These are phyloP conservation scores for Chlorella sorokiniana DNA, from an alignment of 139 green algal genomes.

Conservation along the genomic window DNA sequence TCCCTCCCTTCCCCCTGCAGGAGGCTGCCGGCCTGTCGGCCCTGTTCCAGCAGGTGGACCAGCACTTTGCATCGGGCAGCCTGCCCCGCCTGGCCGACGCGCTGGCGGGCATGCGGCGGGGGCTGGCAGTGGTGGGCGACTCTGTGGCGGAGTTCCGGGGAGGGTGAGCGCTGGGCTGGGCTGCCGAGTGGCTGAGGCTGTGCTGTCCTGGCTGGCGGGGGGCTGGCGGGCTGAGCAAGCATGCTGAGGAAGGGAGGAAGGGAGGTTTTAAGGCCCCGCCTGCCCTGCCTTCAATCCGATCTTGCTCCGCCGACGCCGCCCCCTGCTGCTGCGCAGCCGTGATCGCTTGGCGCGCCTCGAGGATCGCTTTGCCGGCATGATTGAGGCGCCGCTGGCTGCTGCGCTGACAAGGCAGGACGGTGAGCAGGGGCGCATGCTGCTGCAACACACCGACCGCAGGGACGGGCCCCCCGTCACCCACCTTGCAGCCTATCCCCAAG, in stretches of 20 bases:
- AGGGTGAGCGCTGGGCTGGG: constrained; percentile 18
- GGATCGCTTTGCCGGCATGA: constrained; percentile 74
- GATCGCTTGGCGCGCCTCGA: constrained; percentile 66
- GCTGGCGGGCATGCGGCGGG: constrained; percentile 79
- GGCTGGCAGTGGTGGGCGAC: constrained; percentile 65
- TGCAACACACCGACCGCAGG: no score
- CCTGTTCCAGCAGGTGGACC: constrained; percentile 81
- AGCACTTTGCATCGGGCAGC: constrained; percentile 76
- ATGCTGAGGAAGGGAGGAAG: background rate
- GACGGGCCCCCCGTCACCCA: no score
- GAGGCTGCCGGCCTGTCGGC: constrained; percentile 88
- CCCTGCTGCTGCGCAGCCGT: constrained; percentile 22
- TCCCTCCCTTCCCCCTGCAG: constrained; percentile 5
- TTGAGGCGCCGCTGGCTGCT: constrained; percentile 73
- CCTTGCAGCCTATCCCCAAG: no score
- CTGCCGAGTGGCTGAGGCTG: no score
- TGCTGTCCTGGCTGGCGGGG: background rate
- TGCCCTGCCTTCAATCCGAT: background rate
- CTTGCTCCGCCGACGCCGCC: background rate
- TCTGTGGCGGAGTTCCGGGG: constrained; percentile 52
- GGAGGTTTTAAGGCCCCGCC: no score
- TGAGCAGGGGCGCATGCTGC: background rate
- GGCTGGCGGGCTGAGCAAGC: background rate
- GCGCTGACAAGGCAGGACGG: constrained; percentile 62
- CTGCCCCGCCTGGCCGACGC: constrained; percentile 78